A percentile compares a stretch with the other conserved stretches of the same genome.
Conservation (phyloP, 2,329 filamentous ascomycete genomes). For the Alternaria hordeiaustralica region DNA sequence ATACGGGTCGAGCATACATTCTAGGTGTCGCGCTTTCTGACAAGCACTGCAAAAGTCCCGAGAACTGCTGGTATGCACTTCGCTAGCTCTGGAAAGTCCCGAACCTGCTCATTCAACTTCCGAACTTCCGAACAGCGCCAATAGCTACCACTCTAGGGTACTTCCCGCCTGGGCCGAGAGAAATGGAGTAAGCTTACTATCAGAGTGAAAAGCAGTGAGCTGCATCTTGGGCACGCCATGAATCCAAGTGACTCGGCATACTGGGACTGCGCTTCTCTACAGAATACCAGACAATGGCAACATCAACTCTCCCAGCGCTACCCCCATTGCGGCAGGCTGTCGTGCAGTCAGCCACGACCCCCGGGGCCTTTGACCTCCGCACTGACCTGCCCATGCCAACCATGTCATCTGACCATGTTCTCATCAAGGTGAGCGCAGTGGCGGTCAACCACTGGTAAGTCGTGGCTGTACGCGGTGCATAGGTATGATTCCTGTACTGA, state of each 20-base stretch:
- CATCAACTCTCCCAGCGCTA: not conserved
- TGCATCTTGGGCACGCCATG: not conserved
- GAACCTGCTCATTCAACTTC: not conserved
- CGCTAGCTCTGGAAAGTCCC: not conserved
- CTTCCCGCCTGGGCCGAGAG: not conserved
- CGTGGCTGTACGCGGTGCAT: not conserved
- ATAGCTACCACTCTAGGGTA: not conserved
- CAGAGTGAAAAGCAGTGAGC: not conserved
- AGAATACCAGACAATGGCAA: not conserved
- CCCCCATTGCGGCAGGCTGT: not conserved
- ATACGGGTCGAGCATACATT: not conserved
- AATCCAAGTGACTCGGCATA: not conserved
- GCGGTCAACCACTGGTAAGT: not conserved
- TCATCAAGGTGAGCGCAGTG: not conserved
- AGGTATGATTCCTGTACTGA: not conserved
- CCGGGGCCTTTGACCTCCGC: not conserved
- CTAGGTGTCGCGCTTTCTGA: not conserved
- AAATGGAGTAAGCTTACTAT: not conserved
- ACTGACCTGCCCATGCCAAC: not conserved
- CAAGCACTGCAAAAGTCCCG: not conserved
- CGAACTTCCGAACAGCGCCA: not conserved
- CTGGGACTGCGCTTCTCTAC: not conserved
- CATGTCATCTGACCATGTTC: not conserved
- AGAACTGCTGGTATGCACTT: not conserved
- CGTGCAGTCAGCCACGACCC: not conserved